Base-by-base conservation (phyloP, 371 early-diverging fungal genomes). In the Sporodiniella umbellata region DNA sequence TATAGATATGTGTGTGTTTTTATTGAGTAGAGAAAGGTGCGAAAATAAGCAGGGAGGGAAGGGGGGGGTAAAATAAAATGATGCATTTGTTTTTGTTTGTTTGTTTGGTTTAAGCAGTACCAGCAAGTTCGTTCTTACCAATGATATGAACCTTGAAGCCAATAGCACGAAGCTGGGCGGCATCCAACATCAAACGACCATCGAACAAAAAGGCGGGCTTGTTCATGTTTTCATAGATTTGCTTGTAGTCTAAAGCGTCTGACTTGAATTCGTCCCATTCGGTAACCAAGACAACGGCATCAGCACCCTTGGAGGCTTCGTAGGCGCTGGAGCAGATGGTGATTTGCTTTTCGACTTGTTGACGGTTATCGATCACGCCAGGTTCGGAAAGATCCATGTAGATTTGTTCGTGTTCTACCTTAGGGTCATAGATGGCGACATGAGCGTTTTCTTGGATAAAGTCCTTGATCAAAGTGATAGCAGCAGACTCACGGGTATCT, bases 161-260 rank as follows among this genome's bases (percentile, higher is more conserved):
- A 54, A 94, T 89, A 25, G 81, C 54, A 51, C 79, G 75, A 24
- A 96, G 71, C 64, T 82, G 77, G 56, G 75, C 68, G 45, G 79
- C 75, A 62, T 94, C 87, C 30, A 96, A 69, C 54, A 94, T 81
- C 53, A 92, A 72, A 47, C 95, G 90, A 42, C 97, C 97, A 64
- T 96, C 97, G 70, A 96, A 95, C 54, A 95, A 75, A 69, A 88
- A 93, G 42, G 94, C 93, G 28, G 94, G 94, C 78, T 89, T 90
- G 51, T 86, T 75, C 93, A 94, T 93, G 23, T 68, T 61, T 17
- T 72, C 68, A 57, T 83, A 87, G 48, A 93, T 85, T 62, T 65
- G 71, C 42, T 70, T 33, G 70, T 89, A 96, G 68, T 95, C 91
- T 17, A 84, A 61, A 2, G 12, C 25, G 25, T 57, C 57, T 33